These are phyloP conservation scores for Hymenoscyphus linearis DNA, from an alignment of 2,329 filamentous ascomycete genomes.

Conservation along the genomic window DNA sequence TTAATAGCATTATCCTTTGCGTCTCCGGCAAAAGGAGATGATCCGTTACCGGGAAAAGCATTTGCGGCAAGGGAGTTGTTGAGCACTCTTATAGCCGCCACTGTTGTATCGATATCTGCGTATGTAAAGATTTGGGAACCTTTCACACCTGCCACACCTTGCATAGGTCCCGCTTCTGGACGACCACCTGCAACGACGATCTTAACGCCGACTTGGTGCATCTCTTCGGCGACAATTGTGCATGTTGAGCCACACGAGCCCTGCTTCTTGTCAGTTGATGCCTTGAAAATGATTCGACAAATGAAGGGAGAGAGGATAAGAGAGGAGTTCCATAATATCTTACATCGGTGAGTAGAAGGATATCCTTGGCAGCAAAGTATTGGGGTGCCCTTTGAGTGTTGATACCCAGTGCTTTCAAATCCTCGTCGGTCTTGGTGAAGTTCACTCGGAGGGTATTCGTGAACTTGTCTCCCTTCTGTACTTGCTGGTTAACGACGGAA, in stretches of 20 bases:
- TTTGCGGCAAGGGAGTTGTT: conserved; percentile 4
- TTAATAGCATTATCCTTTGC: conserved; percentile 28
- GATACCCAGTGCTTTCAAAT: conserved; percentile 8
- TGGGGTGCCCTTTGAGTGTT: conserved; percentile 11
- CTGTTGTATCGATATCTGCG: conserved; percentile 23
- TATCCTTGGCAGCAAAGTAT: conserved; percentile 36
- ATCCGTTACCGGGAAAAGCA: conserved; percentile 23
- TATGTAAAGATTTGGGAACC: conserved; percentile 36
- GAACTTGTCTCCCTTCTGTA: not conserved
- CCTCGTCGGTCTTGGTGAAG: conserved; percentile 8
- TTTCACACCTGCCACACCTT: conserved; percentile 52
- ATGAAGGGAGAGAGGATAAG: too few relatives aligned
- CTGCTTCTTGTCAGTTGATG: conserved; percentile 42
- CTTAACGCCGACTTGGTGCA: conserved; percentile 50
- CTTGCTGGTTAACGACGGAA: not conserved
- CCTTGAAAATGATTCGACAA: conserved; percentile 28
- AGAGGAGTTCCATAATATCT: conserved; percentile 2
- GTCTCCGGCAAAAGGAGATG: conserved; percentile 11
- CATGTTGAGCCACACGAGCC: conserved; percentile 52
- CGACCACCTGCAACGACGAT: conserved; percentile 48
- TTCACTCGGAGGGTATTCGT: conserved; percentile 1
- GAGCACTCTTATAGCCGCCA: conserved; percentile 21
- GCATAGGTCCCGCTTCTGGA: conserved; percentile 42
- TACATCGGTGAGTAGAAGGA: conserved; percentile 47
- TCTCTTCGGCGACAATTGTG: conserved; percentile 48